Conservation (phyloP, 148 eudicot genomes). For the Fallopia convolvulus region DNA sequence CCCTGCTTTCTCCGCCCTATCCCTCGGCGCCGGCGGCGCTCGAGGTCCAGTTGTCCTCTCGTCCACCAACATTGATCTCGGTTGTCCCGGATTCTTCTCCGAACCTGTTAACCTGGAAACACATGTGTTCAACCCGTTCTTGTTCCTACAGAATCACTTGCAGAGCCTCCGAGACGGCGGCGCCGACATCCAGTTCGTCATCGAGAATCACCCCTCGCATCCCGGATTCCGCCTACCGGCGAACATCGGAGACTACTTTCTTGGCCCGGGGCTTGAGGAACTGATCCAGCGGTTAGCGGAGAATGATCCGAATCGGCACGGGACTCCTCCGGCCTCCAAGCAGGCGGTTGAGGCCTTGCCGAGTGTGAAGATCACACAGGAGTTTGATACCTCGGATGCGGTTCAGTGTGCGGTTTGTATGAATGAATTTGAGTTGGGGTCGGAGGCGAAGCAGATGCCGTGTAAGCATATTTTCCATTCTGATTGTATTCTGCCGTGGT, state of each 20-base stretch:
- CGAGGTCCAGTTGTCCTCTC: constrained; percentile 16
- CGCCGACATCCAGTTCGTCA: constrained; percentile 34
- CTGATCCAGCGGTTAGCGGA: constrained; percentile 59
- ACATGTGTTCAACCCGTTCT: constrained; percentile 21
- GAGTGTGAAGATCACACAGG: constrained; percentile 26
- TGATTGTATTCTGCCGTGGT: constrained; percentile 62
- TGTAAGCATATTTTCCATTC: constrained; percentile 59
- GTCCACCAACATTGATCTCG: constrained; percentile 18
- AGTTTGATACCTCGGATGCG: constrained; percentile 31
- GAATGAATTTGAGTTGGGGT: constrained; percentile 39
- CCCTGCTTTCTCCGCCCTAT: constrained; percentile 1
- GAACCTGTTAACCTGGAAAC: constrained; percentile 7
- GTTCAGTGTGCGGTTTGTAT: constrained; percentile 63
- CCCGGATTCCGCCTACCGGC: constrained; percentile 24
- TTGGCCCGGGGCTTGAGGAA: constrained; percentile 67
- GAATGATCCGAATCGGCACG: constrained; percentile 63
- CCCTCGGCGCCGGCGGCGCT: neutral
- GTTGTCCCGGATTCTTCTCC: constrained; percentile 20
- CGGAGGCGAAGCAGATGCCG: constrained; percentile 47
- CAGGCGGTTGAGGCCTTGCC: constrained; percentile 38
- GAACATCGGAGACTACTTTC: constrained; percentile 60
- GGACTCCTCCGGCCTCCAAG: constrained; percentile 65
- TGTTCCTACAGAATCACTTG: constrained; percentile 26
- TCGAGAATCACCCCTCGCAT: constrained; percentile 18
- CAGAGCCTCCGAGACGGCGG: constrained; percentile 20